Evolutionary conservation across 176 grass and related monocot genomes (phyloP), one percentile per base, ranked within the genome.

Genomic region (Triticum monococcum): DNA sequence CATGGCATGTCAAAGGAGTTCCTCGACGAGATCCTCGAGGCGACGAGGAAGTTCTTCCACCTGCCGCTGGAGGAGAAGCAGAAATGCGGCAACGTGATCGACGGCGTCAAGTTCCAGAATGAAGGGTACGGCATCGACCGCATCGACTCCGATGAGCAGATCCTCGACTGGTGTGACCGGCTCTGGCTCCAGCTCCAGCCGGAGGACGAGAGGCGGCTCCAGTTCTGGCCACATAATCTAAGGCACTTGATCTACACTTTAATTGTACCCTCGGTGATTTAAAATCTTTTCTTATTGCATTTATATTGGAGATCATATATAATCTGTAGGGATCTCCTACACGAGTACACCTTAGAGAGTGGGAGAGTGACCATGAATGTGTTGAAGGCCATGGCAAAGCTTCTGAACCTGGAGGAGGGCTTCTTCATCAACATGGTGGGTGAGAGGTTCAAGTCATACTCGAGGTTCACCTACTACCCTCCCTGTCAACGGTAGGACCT

Each of bases 101-200:
- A 70, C 38, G 84, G 6, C 23, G 64, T 81, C 74, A 84, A 83
- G 38, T 92, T 88, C 79, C 77, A 81, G 83, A 4, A 18, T 7
- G 92, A 94, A 62, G 92, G 92, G 3, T 94, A 94, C 72, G 89
- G 87, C 48, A 80, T 85, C 74, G 87, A 94, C 82, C 80, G 75
- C 82, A 81, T 94, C 48, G 85, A 64, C 67, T 77, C 38, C 12
- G 81, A 92, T 77, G 84, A 86, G 37, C 84, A 92, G 59, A 52
- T 79, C n/a, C 52, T 94, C 2, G 92, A 92, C 81, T 91, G 89
- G 89, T 87, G 57, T 60, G 92, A 89, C 79, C 59, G 89, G 1
- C 66, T 92, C 10, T 94, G 87, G 80, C 92, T 94, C 14, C 38
- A 74, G 1, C 83, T 94, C 12, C 79, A 81, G 46, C 86, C 89